A percentile compares a stretch with the other conserved stretches of the same genome.
These are phyloP conservation scores for Neopestalotiopsis sp. DNA, from an alignment of 2,329 filamentous ascomycete species.

Conservation along the genomic window DNA sequence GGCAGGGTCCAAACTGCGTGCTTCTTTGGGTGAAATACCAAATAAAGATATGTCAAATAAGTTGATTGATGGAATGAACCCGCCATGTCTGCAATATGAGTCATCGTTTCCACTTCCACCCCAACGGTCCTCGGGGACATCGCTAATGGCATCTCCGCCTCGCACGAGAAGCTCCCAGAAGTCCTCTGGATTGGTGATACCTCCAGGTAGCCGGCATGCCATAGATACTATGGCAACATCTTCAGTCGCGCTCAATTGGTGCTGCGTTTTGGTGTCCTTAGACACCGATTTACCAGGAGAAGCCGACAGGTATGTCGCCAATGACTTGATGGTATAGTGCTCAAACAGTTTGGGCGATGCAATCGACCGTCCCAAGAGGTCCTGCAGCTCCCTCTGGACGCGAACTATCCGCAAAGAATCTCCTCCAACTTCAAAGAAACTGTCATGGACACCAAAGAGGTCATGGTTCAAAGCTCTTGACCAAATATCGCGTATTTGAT, in stretches of 20 bases:
- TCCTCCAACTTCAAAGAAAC: slow-evolving; percentile 35
- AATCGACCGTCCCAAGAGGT: slow-evolving; percentile 25
- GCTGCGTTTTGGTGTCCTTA: not conserved
- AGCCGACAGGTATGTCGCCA: slow-evolving; percentile 28
- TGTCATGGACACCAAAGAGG: slow-evolving; percentile 29
- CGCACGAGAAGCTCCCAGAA: slow-evolving; percentile 39
- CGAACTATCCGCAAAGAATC: slow-evolving; percentile 32
- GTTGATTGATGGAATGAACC: slow-evolving; percentile 29
- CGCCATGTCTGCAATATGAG: slow-evolving; percentile 27
- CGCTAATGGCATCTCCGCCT: slow-evolving; percentile 30
- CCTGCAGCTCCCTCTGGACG: slow-evolving; percentile 32
- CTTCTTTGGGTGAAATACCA: slow-evolving; percentile 32
- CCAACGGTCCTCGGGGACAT: slow-evolving; percentile 37
- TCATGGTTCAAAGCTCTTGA: slow-evolving; percentile 30
- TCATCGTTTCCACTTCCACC: slow-evolving; percentile 41
- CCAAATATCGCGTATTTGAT: slow-evolving; percentile 30
- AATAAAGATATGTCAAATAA: slow-evolving; percentile 31
- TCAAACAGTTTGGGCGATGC: slow-evolving; percentile 31
- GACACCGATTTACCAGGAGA: not conserved
- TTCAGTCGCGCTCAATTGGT: slow-evolving; percentile 15
- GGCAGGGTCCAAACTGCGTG: slow-evolving; percentile 28
- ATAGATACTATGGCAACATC: slow-evolving; percentile 36
- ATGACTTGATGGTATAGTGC: slow-evolving; percentile 33
- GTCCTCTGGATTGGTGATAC: slow-evolving; percentile 31
- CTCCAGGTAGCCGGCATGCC: slow-evolving; percentile 42